Base-by-base conservation (phyloP, 331 rosid genomes). In the Prunus yedoensis region DNA sequence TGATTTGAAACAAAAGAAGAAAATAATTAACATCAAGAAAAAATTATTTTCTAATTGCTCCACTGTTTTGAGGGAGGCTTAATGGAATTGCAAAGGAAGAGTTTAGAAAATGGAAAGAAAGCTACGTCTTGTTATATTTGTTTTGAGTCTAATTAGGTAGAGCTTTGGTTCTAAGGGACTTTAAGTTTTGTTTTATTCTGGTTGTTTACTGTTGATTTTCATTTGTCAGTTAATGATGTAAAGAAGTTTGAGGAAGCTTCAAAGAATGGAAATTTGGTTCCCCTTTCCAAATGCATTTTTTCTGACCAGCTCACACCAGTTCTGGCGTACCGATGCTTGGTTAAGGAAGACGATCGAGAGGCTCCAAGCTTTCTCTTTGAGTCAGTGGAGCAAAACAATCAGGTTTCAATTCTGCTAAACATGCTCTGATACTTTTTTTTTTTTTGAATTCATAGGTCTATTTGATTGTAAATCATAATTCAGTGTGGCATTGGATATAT, bases 341-440 rank as follows among this genome's bases (percentile, higher is more conserved):
- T 93, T 6, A 89, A 83, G 73, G 97, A 93, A 75, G 97, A 89
- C 25, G 98, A 93, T 17, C 76, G 91, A 38, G 96, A 91, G 27
- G 87, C 98, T 76, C 97, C 97, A 2, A 91, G 98, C 79, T 93
- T 93, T 83, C 91, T 93, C 9, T 93, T 81, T 49, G 98, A 93
- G 68, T 81, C 97, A 0, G 98, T 85, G 43, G 98, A 93, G 62
- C 93, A 91, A 6, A 91, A 89, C 28, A 47, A 30, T 50, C 83
- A 70, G 21, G 83, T 84, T 75, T 80, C 87, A 1, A 80, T 41
- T 10, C 74, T 80, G 21, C 89, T 85, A 79, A 73, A 11, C 50
- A 61, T 58, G 53, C 5, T 5, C 54, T 47, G 32, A 16, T 38
- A 53, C 14, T 15, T 74, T n/a, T 4, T 46, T 15, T 23, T 25